Base-by-base conservation (phyloP, 805 yeast species). In the Lachancea waltii region DNA sequence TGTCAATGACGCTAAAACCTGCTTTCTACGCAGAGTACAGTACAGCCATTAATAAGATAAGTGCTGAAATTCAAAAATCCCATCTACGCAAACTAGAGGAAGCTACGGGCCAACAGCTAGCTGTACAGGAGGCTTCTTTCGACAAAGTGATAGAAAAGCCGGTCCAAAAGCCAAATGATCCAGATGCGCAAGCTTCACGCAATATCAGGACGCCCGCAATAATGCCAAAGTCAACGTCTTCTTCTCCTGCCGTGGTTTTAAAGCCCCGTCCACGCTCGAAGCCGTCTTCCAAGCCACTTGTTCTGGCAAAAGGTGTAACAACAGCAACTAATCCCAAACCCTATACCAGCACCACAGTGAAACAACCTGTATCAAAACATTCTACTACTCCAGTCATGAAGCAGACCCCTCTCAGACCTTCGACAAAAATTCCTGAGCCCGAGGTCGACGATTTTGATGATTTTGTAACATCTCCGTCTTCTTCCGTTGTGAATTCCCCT, bases 1-100 rank as follows among this genome's bases (percentile, higher is more conserved):
- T 73, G 54, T 65, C 75, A 4, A 54, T 69, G 3, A 63, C 68
- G 7, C 50, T 78, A 22, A 63, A 62, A 8, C 52, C 63, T 6
- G 45, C 46, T 2, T 70, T 73, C 44, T 78, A 73, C 50, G 46
- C 59, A 19, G 50, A 48, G 14, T 69, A 65, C 40, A 60, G 63
- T 33, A 53, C 49, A 2, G 57, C 60, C 1, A 68, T 75, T 13
- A 68, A 69, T 30, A 55, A 51, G 13, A 62, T 74, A 13, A 55
- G 75, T 0, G 57, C 49, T 16, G 56, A 56, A 9, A 63, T 78
- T n/a, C 79, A 75, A 51, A 46, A 46, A 10, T 57, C 58, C 28
- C 77, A 72, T 30, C 36, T 60, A 24, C 51, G 55, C 23, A 64
- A 58, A 36, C 49, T 70, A 24, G 45, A 45, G 10, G 51, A 55